These are phyloP conservation scores for Citrullus colocynthis DNA, from an alignment of 306 rosid genomes.

Conservation along the genomic window DNA sequence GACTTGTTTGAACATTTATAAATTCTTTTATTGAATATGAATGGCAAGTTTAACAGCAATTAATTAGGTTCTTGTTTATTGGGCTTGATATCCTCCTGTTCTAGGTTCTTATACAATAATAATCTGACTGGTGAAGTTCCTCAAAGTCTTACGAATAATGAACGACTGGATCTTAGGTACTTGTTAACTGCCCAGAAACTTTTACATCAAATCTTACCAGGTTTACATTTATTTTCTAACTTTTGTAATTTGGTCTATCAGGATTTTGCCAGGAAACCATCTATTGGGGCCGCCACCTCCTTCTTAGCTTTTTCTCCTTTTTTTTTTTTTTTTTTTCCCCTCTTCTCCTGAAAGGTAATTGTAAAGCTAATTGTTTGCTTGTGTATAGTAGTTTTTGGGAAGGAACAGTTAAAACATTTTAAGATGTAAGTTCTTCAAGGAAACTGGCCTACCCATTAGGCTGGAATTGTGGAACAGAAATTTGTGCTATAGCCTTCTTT, in stretches of 20 bases:
- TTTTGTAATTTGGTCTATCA: constrained; percentile 23
- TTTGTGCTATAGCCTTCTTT: neutral
- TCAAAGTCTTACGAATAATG: constrained; percentile 39
- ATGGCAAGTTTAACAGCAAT: neutral
- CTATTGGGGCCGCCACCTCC: constrained; percentile 42
- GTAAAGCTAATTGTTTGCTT: constrained; percentile 1
- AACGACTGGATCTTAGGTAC: constrained; percentile 52
- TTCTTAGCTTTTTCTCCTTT: constrained; percentile 14
- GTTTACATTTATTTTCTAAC: constrained; percentile 15
- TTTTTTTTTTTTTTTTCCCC: neutral
- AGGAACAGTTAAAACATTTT: neutral
- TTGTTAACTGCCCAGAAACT: neutral
- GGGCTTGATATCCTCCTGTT: constrained; percentile 21
- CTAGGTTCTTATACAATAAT: constrained; percentile 81
- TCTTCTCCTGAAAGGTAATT: neutral
- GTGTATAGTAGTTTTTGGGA: constrained; percentile 1
- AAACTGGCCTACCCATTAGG: constrained; percentile 11
- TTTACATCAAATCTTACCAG: neutral
- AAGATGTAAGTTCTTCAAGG: constrained; percentile 1
- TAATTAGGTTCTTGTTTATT: constrained; percentile 6
- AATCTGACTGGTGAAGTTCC: constrained; percentile 80
- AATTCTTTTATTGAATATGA: neutral
- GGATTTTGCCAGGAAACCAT: constrained; percentile 53
- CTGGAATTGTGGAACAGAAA: constrained; percentile 16
- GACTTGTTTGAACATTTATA: neutral